Base-by-base conservation (phyloP, 1,139 yeast species). In the Sugiyamaella neomexicana region DNA sequence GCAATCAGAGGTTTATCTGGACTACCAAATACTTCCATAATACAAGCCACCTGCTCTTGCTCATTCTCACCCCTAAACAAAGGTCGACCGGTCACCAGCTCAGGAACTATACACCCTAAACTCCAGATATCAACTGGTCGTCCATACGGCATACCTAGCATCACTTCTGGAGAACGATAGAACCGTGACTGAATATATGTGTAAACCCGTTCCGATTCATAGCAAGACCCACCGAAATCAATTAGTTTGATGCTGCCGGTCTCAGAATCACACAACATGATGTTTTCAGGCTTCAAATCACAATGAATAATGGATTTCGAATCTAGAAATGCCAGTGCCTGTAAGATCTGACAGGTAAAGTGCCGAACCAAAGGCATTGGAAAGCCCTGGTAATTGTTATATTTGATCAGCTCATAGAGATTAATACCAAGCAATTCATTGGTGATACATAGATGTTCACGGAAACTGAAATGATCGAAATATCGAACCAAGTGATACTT, bases 151-250 rank as follows among this genome's bases (percentile, higher is more conserved):
- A 89, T 83, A 1, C 96, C 97, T n/a, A 89, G 65, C 40, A 87
- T 74, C 2, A 89, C 90, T 67, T 89, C 97, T 0, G 97, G 99
- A 0, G 97, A 89, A 58, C 99, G 78, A 71, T 95, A 95, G 68
- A 93, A 95, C 55, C 99, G 78, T 2, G 97, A 89, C 69, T 95
- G 99, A 58, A 95, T 90, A 68, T 95, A 95, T 0, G 98, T 89
- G 72, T 89, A 93, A 2, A 91, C 77, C 1, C 95, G 86, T 65
- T 89, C 95, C 53, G 88, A 75, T 56, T 93, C 95, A 65, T 88
- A 91, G 69, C 99, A 95, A 0, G 99, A 96, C 10, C 95, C 83
- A 1, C 99, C 99, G 72, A 95, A 95, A 72, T 95, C 99, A 63
- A 95, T 91, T 50, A 95, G 85, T 70, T 93, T 95, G 59, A 95